These are phyloP conservation scores for Psilocybe cyanescens DNA, from an alignment of 768 basidiomycete species.

Conservation along the genomic window DNA sequence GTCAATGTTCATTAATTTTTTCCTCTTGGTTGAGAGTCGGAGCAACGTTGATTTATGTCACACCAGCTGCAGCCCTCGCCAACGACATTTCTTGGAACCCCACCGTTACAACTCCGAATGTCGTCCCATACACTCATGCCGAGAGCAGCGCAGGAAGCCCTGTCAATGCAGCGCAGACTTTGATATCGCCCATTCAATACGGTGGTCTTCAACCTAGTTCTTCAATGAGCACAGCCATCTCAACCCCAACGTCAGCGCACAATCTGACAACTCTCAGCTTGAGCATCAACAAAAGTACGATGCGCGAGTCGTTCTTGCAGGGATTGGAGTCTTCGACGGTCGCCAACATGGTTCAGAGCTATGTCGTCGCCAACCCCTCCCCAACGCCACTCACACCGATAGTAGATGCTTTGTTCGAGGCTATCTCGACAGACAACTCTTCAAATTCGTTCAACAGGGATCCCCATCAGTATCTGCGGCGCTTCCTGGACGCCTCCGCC, in stretches of 20 bases:
- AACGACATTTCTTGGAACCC: slow-evolving; percentile 33
- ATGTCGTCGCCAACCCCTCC: slow-evolving; percentile 50
- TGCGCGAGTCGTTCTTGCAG: slow-evolving; percentile 52
- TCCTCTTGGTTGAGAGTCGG: not conserved
- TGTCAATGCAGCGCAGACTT: slow-evolving; percentile 33
- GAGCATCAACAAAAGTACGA: slow-evolving; percentile 35
- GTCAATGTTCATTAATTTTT: not conserved
- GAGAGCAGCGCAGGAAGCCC: slow-evolving; percentile 40
- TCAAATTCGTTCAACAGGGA: slow-evolving; percentile 38
- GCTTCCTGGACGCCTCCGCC: slow-evolving; percentile 53
- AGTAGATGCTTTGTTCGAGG: slow-evolving; percentile 59
- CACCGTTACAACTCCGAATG: slow-evolving; percentile 35
- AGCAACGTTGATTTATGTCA: too few species aligned
- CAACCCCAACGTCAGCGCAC: slow-evolving; percentile 27
- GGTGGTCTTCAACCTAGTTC: slow-evolving; percentile 38
- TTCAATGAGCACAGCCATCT: slow-evolving; percentile 24
- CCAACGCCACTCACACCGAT: slow-evolving; percentile 53
- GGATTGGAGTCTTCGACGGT: slow-evolving; percentile 51
- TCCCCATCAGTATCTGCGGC: slow-evolving; percentile 46
- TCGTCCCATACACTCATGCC: slow-evolving; percentile 43
- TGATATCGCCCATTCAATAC: slow-evolving; percentile 45
- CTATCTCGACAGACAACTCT: slow-evolving; percentile 40
- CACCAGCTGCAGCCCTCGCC: slow-evolving; percentile 20
- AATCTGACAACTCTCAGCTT: slow-evolving; percentile 26
- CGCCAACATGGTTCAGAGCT: slow-evolving; percentile 57